phyloP scores from a whole-genome alignment of 2,329 filamentous ascomycete genomes.

The Colletotrichum somersetense region DNA sequence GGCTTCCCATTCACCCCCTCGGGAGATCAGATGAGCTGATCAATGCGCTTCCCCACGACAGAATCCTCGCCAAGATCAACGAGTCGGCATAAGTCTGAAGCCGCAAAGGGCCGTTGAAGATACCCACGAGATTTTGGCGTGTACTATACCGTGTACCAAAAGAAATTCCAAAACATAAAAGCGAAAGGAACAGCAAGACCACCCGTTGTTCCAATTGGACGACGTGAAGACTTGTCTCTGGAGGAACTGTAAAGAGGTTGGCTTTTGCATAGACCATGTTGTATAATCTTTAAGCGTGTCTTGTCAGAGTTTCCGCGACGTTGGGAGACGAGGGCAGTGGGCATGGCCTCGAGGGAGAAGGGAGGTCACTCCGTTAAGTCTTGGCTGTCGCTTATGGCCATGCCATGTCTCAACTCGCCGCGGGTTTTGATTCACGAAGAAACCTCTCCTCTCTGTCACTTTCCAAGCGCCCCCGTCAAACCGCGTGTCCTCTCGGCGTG shows the following conservation, averaged over 20 bases:
- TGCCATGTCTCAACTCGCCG: not conserved
- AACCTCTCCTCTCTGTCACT: constrained; percentile 31
- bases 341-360: not conserved
- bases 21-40: constrained; percentile 39
- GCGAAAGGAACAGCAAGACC: constrained; percentile 1
- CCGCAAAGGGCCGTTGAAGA: constrained; percentile 41
- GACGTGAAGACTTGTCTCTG: not conserved
- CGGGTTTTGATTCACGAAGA: constrained; percentile 14
- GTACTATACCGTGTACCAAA: constrained; percentile 50
- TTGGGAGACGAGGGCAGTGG: not conserved
- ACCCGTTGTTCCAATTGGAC: not conserved
- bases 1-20: not conserved
- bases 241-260: not conserved
- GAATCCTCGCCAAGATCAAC: constrained; percentile 98
- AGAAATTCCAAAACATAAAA: constrained; percentile 40
- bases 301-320: not conserved
- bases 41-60: constrained; percentile 52
- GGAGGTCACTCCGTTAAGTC: not conserved
- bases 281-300: constrained; percentile 2
- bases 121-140: constrained; percentile 41
- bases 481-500: not conserved
- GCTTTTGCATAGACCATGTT: constrained; percentile 19
- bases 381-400: not conserved
- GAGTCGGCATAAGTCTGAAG: constrained; percentile 66
- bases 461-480: too few relatives aligned